Percentiles rank a stretch among this genome's conserved stretches.
Evolutionary conservation across 2,329 filamentous ascomycete genomes (phyloP).

Genomic region (Metarhizium guizhouense): DNA sequence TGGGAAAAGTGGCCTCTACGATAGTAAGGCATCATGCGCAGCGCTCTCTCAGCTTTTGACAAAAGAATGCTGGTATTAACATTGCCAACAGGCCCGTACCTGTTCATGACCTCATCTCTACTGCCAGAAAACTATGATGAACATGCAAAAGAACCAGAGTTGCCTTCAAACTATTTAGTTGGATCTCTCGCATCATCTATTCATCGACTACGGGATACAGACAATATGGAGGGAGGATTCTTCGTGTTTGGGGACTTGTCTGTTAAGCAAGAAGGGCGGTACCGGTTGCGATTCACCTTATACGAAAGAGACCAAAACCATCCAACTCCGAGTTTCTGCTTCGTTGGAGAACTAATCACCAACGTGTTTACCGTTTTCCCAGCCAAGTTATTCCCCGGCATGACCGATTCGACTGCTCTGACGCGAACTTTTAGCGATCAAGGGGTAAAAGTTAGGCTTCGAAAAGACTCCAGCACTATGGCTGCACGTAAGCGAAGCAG

Average conservation of each 20-base stretch:
- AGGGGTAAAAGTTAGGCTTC: conserved; percentile 70
- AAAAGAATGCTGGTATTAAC: background rate
- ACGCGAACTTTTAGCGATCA: conserved; percentile 81
- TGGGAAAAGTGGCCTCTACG: conserved; percentile 13
- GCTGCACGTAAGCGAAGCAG: conserved; percentile 37
- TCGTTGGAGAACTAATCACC: conserved; percentile 28
- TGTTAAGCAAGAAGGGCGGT: conserved; percentile 63
- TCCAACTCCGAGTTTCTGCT: conserved; percentile 12
- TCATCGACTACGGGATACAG: conserved; percentile 69
- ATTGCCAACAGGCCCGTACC: conserved; percentile 31
- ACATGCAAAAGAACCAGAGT: conserved; percentile 20
- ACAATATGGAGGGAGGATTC: conserved; percentile 72
- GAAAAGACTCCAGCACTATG: conserved; percentile 67
- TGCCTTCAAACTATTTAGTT: conserved; percentile 44
- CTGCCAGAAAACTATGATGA: conserved; percentile 32
- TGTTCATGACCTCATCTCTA: conserved; percentile 37
- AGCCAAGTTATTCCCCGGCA: conserved; percentile 66
- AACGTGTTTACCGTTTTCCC: conserved; percentile 58
- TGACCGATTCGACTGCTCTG: conserved; percentile 72
- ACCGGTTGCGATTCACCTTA: conserved; percentile 66
- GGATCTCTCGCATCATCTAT: conserved; percentile 74
- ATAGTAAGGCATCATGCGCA: conserved; percentile 10
- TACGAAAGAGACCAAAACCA: conserved; percentile 36
- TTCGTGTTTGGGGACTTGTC: conserved; percentile 90
- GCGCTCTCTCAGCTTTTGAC: background rate